These are phyloP conservation scores for Tephrocybe rancida DNA, from an alignment of 768 basidiomycete species.

Conservation along the genomic window DNA sequence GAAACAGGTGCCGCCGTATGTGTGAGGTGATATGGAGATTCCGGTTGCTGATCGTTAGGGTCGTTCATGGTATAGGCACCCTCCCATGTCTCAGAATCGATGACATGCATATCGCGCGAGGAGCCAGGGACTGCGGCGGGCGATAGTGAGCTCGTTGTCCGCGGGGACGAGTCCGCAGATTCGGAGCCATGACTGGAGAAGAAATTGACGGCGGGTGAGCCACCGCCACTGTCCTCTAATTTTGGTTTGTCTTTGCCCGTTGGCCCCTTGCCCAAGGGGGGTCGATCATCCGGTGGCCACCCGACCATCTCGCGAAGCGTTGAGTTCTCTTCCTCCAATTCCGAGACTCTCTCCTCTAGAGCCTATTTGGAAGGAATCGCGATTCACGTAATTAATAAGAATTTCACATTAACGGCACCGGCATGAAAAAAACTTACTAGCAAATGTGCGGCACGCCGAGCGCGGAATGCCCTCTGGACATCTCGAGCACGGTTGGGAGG, in stretches of 20 bases:
- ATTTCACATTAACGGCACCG: slow-evolving; percentile 41
- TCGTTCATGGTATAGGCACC: slow-evolving; percentile 57
- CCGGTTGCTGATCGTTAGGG: slow-evolving; percentile 31
- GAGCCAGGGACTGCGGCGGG: slow-evolving; percentile 57
- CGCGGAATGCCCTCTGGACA: slow-evolving; percentile 88
- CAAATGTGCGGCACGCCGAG: slow-evolving; percentile 85
- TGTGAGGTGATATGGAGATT: slow-evolving; percentile 46
- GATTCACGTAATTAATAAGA: slow-evolving; percentile 34
- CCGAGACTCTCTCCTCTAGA: slow-evolving; percentile 77
- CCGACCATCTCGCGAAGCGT: slow-evolving; percentile 71
- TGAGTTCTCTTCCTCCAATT: slow-evolving; percentile 84
- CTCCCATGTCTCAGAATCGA: slow-evolving; percentile 57
- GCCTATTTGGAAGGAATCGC: slow-evolving; percentile 51
- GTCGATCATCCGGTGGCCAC: slow-evolving; percentile 73
- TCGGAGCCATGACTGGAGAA: slow-evolving; percentile 47
- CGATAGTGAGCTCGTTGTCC: slow-evolving; percentile 65
- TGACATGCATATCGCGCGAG: slow-evolving; percentile 48
- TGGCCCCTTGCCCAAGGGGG: slow-evolving; percentile 79
- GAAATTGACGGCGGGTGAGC: slow-evolving; percentile 28
- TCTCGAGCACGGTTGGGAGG: slow-evolving; percentile 85
- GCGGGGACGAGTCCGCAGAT: slow-evolving; percentile 46
- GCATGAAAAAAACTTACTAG: slow-evolving; percentile 53
- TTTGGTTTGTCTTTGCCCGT: slow-evolving; percentile 86
- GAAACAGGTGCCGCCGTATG: slow-evolving; percentile 50
- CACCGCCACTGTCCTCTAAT: slow-evolving; percentile 33